Conservation (phyloP, 306 rosid species). For the Begonia fuchsioides region DNA sequence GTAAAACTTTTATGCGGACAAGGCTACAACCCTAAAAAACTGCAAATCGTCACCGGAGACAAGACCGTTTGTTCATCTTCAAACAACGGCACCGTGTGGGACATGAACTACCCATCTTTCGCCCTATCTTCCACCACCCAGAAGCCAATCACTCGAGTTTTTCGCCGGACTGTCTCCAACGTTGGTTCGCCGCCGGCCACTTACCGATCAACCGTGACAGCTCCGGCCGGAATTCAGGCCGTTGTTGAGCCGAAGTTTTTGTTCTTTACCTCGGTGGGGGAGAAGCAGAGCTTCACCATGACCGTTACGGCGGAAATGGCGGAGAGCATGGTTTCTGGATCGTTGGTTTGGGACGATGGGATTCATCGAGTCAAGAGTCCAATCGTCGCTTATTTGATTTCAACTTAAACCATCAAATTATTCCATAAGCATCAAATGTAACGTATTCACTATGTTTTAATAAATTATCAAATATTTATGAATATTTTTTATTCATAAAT, state of each 20-base stretch:
- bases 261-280: conserved; percentile 17
- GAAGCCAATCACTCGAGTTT: conserved; percentile 9
- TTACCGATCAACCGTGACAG: conserved; percentile 16
- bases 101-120: conserved; percentile 40
- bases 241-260: conserved; percentile 20
- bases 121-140: conserved; percentile 9
- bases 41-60: conserved; percentile 7
- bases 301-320: conserved; percentile 12
- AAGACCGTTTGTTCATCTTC: conserved; percentile 3
- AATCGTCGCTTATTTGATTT: conserved; percentile 2
- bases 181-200: conserved; percentile 25
- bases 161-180: conserved; percentile 22
- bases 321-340: conserved; percentile 12
- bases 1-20: conserved; percentile 28
- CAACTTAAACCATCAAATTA: too few relatives aligned
- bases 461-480: too few relatives aligned
- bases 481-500: too few relatives aligned
- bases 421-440: too few relatives aligned
- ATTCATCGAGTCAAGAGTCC: conserved; percentile 34
- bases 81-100: conserved; percentile 2
- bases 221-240: conserved; percentile 16
- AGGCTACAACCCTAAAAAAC: conserved; percentile 15
- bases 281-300: conserved; percentile 13
- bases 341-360: conserved; percentile 39
- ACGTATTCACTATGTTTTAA: too few relatives aligned